Evolutionary conservation across 768 basidiomycete genomes (phyloP).

Genomic region (Mycena filopes): DNA sequence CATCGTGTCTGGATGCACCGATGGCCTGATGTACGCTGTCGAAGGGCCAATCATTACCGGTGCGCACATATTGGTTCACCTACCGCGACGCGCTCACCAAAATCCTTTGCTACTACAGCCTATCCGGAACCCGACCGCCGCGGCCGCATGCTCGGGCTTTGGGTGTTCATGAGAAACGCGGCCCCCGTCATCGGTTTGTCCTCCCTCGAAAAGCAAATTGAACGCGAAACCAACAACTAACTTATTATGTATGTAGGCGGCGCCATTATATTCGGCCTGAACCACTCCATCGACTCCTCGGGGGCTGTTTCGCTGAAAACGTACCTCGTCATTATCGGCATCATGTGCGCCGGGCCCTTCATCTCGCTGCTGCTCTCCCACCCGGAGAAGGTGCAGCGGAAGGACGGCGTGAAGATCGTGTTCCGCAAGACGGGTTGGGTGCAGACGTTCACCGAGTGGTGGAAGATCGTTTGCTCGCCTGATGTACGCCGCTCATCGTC

Average conservation of each 20-base stretch:
- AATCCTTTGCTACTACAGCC: conserved; percentile 27
- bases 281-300: conserved; percentile 39
- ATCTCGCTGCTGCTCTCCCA: conserved; percentile 41
- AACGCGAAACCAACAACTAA: not conserved
- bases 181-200: conserved; percentile 43
- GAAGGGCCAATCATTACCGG: conserved; percentile 48
- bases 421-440: conserved; percentile 43
- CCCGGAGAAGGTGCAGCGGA: conserved; percentile 45
- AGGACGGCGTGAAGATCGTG: conserved; percentile 43
- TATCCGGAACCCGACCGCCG: conserved; percentile 47
- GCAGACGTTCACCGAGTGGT: conserved; percentile 42
- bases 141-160: conserved; percentile 46
- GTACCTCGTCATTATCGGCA: conserved; percentile 47
- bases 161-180: conserved; percentile 47
- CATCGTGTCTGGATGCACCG: conserved; percentile 44
- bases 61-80: conserved; percentile 10
- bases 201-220: not conserved
- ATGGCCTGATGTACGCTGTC: conserved; percentile 46
- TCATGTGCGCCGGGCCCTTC: conserved; percentile 49
- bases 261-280: conserved; percentile 47
- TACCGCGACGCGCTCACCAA: not conserved
- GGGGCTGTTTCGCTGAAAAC: conserved; percentile 47
- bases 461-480: conserved; percentile 39
- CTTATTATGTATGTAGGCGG: conserved; percentile 38
- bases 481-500: conserved; percentile 29